Conservation (phyloP, 2,329 filamentous ascomycete genomes). For the Verticillium longisporum region DNA sequence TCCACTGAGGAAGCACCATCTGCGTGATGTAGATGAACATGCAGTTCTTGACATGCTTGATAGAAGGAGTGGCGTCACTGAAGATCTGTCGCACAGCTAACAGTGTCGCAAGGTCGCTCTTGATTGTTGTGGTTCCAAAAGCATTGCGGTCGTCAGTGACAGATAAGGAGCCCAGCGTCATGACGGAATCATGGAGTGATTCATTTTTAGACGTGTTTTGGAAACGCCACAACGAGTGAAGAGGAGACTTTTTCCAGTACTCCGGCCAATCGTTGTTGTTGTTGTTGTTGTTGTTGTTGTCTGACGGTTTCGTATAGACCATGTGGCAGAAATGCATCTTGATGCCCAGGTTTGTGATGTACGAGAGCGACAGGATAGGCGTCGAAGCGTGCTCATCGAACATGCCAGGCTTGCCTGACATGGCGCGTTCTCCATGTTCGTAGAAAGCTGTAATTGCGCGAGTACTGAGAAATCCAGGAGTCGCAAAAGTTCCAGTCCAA, state of each 20-base stretch:
- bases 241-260: background rate
- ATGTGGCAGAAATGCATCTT: background rate
- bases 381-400: background rate
- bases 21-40: constrained; percentile 1
- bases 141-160: background rate
- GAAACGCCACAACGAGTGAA: background rate
- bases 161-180: background rate
- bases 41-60: constrained; percentile 1
- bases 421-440: background rate
- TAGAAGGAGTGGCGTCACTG: background rate
- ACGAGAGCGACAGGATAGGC: background rate
- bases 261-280: background rate
- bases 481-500: background rate
- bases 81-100: background rate
- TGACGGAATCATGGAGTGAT: background rate
- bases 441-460: background rate
- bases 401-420: background rate
- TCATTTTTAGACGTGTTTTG: background rate
- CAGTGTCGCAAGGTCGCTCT: background rate
- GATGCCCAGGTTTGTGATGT: background rate
- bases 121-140: background rate
- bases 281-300: background rate
- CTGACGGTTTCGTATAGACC: background rate
- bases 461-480: background rate
- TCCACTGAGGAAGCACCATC: background rate